These are phyloP conservation scores for Aspergillus sp. DNA, from an alignment of 2,329 filamentous ascomycete genomes.

Conservation along the genomic window DNA sequence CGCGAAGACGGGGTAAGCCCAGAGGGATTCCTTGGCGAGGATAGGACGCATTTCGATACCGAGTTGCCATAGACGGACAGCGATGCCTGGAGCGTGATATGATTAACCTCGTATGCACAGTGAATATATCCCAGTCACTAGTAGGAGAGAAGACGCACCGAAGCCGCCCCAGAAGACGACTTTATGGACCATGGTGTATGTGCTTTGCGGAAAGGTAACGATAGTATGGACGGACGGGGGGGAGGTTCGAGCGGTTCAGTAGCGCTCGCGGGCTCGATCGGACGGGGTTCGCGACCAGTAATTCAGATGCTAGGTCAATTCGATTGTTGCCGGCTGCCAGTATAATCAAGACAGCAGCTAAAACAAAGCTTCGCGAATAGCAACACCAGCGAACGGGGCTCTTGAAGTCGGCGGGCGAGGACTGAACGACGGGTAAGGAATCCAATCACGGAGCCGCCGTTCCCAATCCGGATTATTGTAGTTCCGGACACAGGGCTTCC, in stretches of 20 bases:
- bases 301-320: background rate
- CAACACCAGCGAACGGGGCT: conserved; percentile 7
- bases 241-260: background rate
- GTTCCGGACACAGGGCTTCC: conserved; percentile 5
- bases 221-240: conserved; percentile 12
- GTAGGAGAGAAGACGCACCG: conserved; percentile 53
- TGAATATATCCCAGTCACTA: too few relatives aligned
- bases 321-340: background rate
- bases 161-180: conserved; percentile 60
- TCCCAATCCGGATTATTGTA: conserved; percentile 21
- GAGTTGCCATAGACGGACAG: conserved; percentile 89
- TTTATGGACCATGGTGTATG: conserved; percentile 40
- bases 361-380: background rate
- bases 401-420: too few relatives aligned
- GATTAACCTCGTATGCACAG: too few relatives aligned
- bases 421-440: background rate
- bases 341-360: background rate
- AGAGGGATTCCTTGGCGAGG: conserved; percentile 74
- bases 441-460: conserved; percentile 31
- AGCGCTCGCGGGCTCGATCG: background rate
- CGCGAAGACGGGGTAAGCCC: conserved; percentile 87
- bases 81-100: conserved; percentile 57
- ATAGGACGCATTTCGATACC: conserved; percentile 97
- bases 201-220: conserved; percentile 2
- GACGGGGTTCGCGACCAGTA: background rate